Evolutionary conservation across 1,284 basidiomycete species (phyloP), one percentile per base, ranked within the genome.

Genomic region (Trichosporon asahii): DNA sequence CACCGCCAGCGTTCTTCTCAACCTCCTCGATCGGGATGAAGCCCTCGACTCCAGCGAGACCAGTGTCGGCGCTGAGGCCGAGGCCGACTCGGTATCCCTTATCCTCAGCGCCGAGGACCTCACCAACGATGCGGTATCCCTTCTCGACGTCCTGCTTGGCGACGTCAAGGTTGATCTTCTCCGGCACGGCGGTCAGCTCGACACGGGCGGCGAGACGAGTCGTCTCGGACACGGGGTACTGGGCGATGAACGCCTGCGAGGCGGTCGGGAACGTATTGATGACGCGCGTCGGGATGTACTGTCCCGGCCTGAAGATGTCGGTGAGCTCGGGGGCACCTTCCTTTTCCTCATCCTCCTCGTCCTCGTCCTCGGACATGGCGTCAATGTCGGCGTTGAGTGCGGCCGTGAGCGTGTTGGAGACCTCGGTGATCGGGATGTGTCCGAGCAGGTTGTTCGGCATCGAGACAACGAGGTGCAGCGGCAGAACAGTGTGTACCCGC

Each of bases 371-470:
- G 31, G 79, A 79, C 33, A 77, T 74, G 27, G 75, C 77, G 69
- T 82, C 78, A 73, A 82, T 82, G 25, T 78, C 80, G 57, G 74
- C 72, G 44, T 84, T 82, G 2, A 89, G 86, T 18, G 88, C 85
- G 27, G 85, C 77, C 2, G 95, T 98, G 72, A 96, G 88, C 75
- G 92, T 89, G 15, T 88, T 84, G n/a, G 95, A 94, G 72, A 99
- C 89, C 82, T 95, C 90, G 37, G 95, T 98, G 76, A 99, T 95
- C 11, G 97, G 96, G 29, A 99, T 87, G 83, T 99, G 95, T 3
- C 89, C 97, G 74, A 95, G 88, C 55, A 99, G 89, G 85, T 99
- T 96, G 80, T 95, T 93, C 25, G 97, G 96, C 25, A 99, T 87
- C 7, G 95, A 98, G 27, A 99, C 86, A 69, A 99, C 89, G 57